phyloP scores from a whole-genome alignment of 2,329 filamentous ascomycete species.

The Fusarium chuoi region DNA sequence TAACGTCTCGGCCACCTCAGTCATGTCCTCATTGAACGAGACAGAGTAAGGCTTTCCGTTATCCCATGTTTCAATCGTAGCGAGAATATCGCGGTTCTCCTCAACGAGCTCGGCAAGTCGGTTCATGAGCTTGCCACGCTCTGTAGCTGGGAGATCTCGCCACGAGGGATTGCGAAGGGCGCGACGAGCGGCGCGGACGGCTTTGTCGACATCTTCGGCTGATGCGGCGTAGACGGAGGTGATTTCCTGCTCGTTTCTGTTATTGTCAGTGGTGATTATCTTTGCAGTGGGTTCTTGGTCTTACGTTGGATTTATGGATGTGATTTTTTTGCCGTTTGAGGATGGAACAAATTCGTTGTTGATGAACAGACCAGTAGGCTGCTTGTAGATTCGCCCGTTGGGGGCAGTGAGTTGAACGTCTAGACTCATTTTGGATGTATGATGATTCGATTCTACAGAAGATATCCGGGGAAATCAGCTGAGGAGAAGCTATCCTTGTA shows the following conservation, averaged over 20 bases:
- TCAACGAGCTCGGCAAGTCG: slow-evolving; percentile 78
- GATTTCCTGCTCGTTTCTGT: slow-evolving; percentile 48
- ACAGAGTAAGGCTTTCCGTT: slow-evolving; percentile 76
- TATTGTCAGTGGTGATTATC: background rate
- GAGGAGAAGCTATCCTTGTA: slow-evolving; percentile 20
- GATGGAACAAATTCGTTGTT: slow-evolving; percentile 71
- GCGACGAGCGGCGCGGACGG: slow-evolving; percentile 63
- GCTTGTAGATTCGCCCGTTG: slow-evolving; percentile 74
- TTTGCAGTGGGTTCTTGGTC: background rate
- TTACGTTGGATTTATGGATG: slow-evolving; percentile 66
- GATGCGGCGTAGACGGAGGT: slow-evolving; percentile 47
- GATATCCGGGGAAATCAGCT: background rate
- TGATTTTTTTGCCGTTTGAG: slow-evolving; percentile 65
- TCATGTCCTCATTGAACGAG: slow-evolving; percentile 73
- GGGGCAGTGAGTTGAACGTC: slow-evolving; percentile 48
- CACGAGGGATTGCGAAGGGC: slow-evolving; percentile 76
- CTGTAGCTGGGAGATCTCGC: slow-evolving; percentile 73
- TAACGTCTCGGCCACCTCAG: slow-evolving; percentile 56
- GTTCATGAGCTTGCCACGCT: slow-evolving; percentile 75
- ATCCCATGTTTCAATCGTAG: slow-evolving; percentile 79
- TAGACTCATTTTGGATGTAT: slow-evolving; percentile 28
- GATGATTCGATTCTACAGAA: background rate
- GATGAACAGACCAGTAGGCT: slow-evolving; percentile 79
- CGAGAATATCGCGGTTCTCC: slow-evolving; percentile 62
- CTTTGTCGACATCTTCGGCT: slow-evolving; percentile 47